Evolutionary conservation across 805 yeast genomes (phyloP), one percentile per base, ranked within the genome.

Genomic region (Hanseniaspora mollemarum): DNA sequence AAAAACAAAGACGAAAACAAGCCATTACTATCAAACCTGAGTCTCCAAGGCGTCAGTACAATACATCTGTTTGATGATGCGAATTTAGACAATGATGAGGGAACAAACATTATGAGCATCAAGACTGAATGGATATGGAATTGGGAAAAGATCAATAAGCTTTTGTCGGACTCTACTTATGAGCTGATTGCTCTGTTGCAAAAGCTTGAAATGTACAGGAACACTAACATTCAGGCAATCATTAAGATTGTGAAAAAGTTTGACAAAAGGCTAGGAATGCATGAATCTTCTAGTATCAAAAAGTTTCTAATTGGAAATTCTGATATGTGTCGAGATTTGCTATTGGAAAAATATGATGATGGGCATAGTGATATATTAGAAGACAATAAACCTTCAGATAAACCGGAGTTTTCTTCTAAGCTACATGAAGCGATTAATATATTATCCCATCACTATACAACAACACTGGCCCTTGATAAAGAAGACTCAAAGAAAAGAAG

Each of bases 181-280:
- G 81, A 54, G 83, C 80, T 84, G 83, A 53, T 71, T 85, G 32
- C 66, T 84, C 45, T 76, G 76, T 55, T 81, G 85, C 0, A 48
- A 40, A 48, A 48, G 12, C 35, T 48, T n/a, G 51, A 48, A 33
- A 19, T 48, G 43, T 92, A 80, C 63, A 72, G 85, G 56, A 70
- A 80, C 43, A 65, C 88, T 57, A 92, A 92, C 65, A 72, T 87
- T 28, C 87, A 95, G 0, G 98, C 94, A 0, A 78, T 88, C 59
- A 75, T 95, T 48, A 92, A 92, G 60, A 80, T 92, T 59, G 72
- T 87, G 53, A 92, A 92, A 61, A 92, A 92, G 63, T 88, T 78
- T 62, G 98, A 92, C 65, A 92, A 92, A 60, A 56, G 60, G 3
- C 58, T 62, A 43, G 52, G 57, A 28, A 60, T 65, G 1, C 51